Evolutionary conservation across 2,329 filamentous ascomycete species (phyloP).

Genomic region (Immersiporthe knoxdaviesiana): DNA sequence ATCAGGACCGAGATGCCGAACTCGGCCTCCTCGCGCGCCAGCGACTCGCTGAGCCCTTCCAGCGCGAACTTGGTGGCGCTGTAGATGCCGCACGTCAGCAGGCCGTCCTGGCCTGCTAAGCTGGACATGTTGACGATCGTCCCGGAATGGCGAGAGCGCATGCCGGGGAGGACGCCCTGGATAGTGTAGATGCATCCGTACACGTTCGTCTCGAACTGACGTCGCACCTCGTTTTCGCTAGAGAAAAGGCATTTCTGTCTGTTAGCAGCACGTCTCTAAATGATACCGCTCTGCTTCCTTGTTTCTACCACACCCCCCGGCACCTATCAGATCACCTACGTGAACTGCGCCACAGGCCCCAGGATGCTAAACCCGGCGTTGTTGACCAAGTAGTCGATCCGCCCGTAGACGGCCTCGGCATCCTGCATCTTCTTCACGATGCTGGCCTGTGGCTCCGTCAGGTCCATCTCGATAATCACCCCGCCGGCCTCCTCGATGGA

Average conservation of each 20-base stretch:
- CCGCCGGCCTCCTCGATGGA: conserved; percentile 36
- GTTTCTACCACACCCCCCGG: neutral
- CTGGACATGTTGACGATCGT: conserved; percentile 38
- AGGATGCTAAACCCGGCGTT: conserved; percentile 31
- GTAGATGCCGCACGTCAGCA: conserved; percentile 28
- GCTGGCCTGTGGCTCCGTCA: conserved; percentile 36
- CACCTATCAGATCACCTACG: conserved; percentile 7
- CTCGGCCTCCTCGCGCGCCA: conserved; percentile 40
- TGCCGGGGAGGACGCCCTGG: conserved; percentile 36
- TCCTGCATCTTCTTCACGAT: conserved; percentile 35
- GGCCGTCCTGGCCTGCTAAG: conserved; percentile 34
- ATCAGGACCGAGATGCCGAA: conserved; percentile 39
- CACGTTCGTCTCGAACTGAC: conserved; percentile 37
- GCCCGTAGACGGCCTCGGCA: conserved; percentile 29
- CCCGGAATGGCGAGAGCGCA: conserved; percentile 35
- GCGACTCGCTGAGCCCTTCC: conserved; percentile 44
- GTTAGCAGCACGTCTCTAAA: neutral
- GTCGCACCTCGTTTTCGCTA: conserved; percentile 35
- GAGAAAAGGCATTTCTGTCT: rapidly evolving
- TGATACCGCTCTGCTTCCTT: neutral
- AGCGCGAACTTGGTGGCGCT: conserved; percentile 39
- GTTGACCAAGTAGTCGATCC: conserved; percentile 35
- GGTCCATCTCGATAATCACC: conserved; percentile 37
- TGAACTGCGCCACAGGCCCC: conserved; percentile 14
- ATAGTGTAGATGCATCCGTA: conserved; percentile 37